Percentiles rank a stretch among this genome's conserved stretches.
phyloP scores from a whole-genome alignment of 2,329 filamentous ascomycete genomes.

The Fusarium scirpi region DNA sequence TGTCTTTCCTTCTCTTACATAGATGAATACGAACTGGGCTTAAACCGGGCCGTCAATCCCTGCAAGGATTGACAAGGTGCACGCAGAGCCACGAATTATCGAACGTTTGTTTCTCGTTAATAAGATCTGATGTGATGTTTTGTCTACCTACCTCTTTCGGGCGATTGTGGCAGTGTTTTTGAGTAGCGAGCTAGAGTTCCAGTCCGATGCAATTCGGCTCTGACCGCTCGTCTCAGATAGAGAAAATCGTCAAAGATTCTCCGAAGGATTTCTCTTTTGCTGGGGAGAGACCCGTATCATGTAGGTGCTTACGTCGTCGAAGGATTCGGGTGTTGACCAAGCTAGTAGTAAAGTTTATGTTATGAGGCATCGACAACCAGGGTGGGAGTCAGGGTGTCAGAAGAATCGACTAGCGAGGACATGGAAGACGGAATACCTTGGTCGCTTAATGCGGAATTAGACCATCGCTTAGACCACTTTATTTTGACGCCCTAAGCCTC shows the following conservation, averaged over 20 bases:
- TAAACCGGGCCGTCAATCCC: not conserved
- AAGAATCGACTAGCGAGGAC: not conserved
- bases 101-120: slow-evolving; percentile 26
- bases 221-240: not conserved
- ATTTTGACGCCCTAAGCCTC: not conserved
- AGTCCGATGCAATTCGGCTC: slow-evolving; percentile 3
- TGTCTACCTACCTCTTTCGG: slow-evolving; percentile 35
- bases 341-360: not conserved
- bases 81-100: slow-evolving; percentile 27
- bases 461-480: not conserved
- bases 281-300: not conserved
- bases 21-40: slow-evolving; percentile 18
- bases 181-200: slow-evolving; percentile 13
- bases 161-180: slow-evolving; percentile 32
- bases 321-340: not conserved
- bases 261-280: not conserved
- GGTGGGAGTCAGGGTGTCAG: not conserved
- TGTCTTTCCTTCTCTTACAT: slow-evolving; percentile 28
- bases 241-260: not conserved
- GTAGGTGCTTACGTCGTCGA: slow-evolving; percentile 1
- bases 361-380: not conserved
- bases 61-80: slow-evolving; percentile 13
- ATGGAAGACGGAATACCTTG: not conserved
- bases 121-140: slow-evolving; percentile 11
- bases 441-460: not conserved